A percentile compares a stretch with the other conserved stretches of the same genome.
phyloP scores from a whole-genome alignment of 2,329 filamentous ascomycete species.

The Botrytis byssoidea region DNA sequence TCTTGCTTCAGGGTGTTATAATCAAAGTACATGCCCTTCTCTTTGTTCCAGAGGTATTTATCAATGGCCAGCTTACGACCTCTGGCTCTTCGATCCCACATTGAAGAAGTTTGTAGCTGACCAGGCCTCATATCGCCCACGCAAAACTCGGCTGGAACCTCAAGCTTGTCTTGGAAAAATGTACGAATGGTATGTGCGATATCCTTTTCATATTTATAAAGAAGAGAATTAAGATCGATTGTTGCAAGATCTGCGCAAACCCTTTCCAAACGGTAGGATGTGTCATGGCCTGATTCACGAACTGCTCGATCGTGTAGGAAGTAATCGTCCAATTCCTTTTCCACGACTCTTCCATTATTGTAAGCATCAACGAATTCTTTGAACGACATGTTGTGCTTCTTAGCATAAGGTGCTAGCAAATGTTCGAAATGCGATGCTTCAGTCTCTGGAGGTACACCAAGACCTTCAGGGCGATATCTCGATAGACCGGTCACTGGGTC shows the following conservation, averaged over 20 bases:
- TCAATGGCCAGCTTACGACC: conserved; percentile 82
- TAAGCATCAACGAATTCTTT: conserved; percentile 85
- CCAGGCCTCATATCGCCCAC: conserved; percentile 63
- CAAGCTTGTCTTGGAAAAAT: conserved; percentile 77
- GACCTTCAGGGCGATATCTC: conserved; percentile 51
- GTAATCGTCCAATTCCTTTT: conserved; percentile 91
- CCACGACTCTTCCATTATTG: conserved; percentile 71
- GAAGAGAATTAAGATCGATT: conserved; percentile 87
- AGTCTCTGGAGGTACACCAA: conserved; percentile 56
- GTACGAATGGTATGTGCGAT: conserved; percentile 83
- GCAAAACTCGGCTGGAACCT: conserved; percentile 81
- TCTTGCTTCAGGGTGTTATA: conserved; percentile 83
- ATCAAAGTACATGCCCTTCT: conserved; percentile 96
- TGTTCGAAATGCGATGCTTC: conserved; percentile 56
- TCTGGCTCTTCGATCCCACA: conserved; percentile 87
- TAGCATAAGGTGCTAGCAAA: conserved; percentile 38
- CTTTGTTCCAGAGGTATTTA: conserved; percentile 90
- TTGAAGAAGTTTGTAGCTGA: conserved; percentile 75
- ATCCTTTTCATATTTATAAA: conserved; percentile 97
- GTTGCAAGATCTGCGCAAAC: conserved; percentile 87
- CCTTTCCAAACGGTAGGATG: conserved; percentile 86
- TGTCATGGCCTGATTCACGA: conserved; percentile 95
- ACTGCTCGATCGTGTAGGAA: conserved; percentile 95
- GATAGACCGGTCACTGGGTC: conserved; percentile 52
- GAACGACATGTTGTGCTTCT: conserved; percentile 73